Base-by-base conservation (phyloP, 2,329 filamentous ascomycete genomes). In the Trichoderma brevicompactum region DNA sequence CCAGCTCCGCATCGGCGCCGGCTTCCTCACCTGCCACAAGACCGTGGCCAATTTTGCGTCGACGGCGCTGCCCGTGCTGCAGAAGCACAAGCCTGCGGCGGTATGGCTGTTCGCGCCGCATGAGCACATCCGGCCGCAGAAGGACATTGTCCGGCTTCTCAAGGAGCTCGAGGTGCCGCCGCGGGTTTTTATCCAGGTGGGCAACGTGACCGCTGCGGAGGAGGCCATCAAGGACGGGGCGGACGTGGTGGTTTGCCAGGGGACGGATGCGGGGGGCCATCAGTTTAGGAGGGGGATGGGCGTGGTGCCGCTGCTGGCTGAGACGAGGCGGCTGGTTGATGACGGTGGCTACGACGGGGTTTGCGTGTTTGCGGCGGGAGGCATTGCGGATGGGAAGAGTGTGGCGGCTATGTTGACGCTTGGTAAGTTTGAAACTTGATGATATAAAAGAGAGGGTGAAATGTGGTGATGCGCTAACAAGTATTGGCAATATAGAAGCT, bases 21-120 rank as follows among this genome's bases (percentile, higher is more conserved):
- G 75, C 66, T 87, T 91, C 74, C 81, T 90, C 62, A 83, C 86
- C 52, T 86, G 85, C 64, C 75, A 82, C 59, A 73, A 76, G 23
- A 78, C 78, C 28, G 70, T 78, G 2, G n/a, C 66, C 0, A 68
- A 75, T 58, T 84, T 85, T 68, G 66, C 70, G 32, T 67, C 74
- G 64, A 81, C 79, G n/a, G 78, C 79, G 1, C 72, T 86, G 2
- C 82, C 83, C 1, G 68, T 89, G 12, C 77, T 91, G 17, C 72
- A 72, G 28, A 76, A 79, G 66, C 82, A 87, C 73, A 76, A 75
- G 0, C 87, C 88, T 1, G 83, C 82, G 2, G 88, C 86, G 0
- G 79, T 88, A 8, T 91, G 89, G 89, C 81, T 91, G 53, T 91
- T 90, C 71, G 88, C 88, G 2, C 86, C 87, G 2, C 76, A 79